Base-by-base conservation (phyloP, 169 alveolate species). In the Plasmodium billcollinsi region DNA sequence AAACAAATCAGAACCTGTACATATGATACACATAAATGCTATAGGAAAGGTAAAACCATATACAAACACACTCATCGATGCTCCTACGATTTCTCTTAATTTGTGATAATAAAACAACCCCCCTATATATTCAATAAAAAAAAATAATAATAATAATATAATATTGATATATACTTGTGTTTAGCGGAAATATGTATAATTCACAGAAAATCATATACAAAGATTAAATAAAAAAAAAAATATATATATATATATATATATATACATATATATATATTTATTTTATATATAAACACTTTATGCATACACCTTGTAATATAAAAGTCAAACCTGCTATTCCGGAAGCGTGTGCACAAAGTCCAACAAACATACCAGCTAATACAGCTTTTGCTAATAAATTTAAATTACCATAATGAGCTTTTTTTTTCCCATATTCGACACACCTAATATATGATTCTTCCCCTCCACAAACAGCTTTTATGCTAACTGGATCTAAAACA, bases 1-100 rank as follows among this genome's bases (percentile, higher is more conserved):
- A 63, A 91, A 91, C n/a, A 94, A 88, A 92, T 94, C 96, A n/a
- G 95, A 59, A 0, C 96, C 96, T 21, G 96, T 92, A 70, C 74
- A 93, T 29, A 94, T 54, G 50, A 94, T 94, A 15, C 93, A 88
- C 12, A 92, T 43, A 73, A 94, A 93, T 2, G 96, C 96, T 15
- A 90, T 85, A 3, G 96, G 88, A 66, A 94, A 94, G 14, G 94
- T 90, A 43, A 94, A 74, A 15, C 95, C 94, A 71, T 92, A 94
- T 7, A 94, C 95, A 26, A 92, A 67, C 0, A 70, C 21, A 29
- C 91, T 67, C 74, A 83, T 39, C 1, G 91, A 83, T 14, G 47
- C 24, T 5, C 91, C 91, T 39, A 83, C 91, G 18, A 56, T 14
- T 29, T 69, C 91, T 56, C 91, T 39, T 26, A 83, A 49, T 26